These are phyloP conservation scores for Geotrichum reessii DNA, from an alignment of 1,139 yeast species.

Conservation along the genomic window DNA sequence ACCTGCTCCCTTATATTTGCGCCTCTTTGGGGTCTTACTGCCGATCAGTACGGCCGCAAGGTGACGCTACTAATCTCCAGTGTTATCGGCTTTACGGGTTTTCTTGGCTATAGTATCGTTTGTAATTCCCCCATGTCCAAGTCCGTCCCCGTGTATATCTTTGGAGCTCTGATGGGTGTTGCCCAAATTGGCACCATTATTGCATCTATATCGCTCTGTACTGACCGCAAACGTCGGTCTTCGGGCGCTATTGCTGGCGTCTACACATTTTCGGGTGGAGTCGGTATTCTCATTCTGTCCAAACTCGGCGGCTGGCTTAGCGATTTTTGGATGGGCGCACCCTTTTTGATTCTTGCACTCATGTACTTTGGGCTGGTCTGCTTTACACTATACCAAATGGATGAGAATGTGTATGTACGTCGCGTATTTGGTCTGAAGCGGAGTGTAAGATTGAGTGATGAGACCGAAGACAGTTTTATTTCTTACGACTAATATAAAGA, in stretches of 20 bases:
- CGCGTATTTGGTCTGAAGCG: not conserved
- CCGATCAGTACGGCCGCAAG: conserved; percentile 47
- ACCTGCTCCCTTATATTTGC: conserved; percentile 53
- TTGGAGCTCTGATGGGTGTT: conserved; percentile 43
- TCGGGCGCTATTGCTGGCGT: conserved; percentile 68
- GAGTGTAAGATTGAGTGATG: not conserved
- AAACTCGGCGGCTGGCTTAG: conserved; percentile 60
- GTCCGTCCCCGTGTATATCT: conserved; percentile 33
- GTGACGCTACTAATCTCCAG: conserved; percentile 37
- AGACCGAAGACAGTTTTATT: not conserved
- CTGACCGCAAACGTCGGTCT: conserved; percentile 40
- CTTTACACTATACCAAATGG: conserved; percentile 16
- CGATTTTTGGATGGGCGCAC: conserved; percentile 53
- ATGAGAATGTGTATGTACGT: not conserved
- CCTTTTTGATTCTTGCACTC: conserved; percentile 51
- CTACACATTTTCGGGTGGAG: conserved; percentile 59
- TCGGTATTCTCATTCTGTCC: conserved; percentile 59
- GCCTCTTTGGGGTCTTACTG: conserved; percentile 56
- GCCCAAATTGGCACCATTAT: conserved; percentile 57
- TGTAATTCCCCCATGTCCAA: conserved; percentile 32
- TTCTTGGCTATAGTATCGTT: conserved; percentile 34
- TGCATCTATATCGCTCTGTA: conserved; percentile 44
- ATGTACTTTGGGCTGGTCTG: conserved; percentile 38
- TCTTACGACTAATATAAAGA: not conserved
- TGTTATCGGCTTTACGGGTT: conserved; percentile 38